Base-by-base conservation (phyloP, 2,329 filamentous ascomycete species). In the Metarhizium guizhouense region DNA sequence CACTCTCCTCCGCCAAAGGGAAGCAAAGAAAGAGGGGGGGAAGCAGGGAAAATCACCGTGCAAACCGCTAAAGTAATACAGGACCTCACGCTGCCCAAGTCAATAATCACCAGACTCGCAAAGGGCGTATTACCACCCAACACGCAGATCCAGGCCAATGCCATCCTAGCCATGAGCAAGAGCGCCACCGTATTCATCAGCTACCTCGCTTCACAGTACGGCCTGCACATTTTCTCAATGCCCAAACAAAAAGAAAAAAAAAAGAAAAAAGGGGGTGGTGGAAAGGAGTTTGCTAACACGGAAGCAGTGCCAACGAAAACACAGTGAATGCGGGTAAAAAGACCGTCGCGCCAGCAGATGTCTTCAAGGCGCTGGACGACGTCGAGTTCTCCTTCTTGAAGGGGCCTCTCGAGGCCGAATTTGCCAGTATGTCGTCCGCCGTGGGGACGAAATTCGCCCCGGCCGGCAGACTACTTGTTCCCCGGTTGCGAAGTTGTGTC, bases 161-260 rank as follows among this genome's bases (percentile, higher is more conserved):
- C 89, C 47, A 81, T 92, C 54, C 72, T 90, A 53, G 89, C 88
- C 10, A 80, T 94, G 74, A 87, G 83, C 61, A 92, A 92, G 72
- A 88, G 87, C 70, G 86, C 89, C 7, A 92, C 87, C 1, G 85
- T 94, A 0, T 94, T 94, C 65, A 86, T 94, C 63, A 93, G 83
- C 72, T 89, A 92, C 68, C 75, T 94, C 36, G 85, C 87, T 48
- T 80, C 83, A 58, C 81, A 85, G 88, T 93, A 79, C 54, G 86
- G 14, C 11, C 13, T 32, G 32, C 29, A 49, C 32, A 25, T 25
- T 25, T 0, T 25, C 25, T 25, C 25, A 25, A 25, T 25, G 25
- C 25, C 25, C 25, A 25, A 25, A 1, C 25, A 1, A 25, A 25
- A 25, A 25, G 20, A 20, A 3, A 20, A 20, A 20, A 20, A 20